Evolutionary conservation across 306 rosid genomes (phyloP), one percentile per base, ranked within the genome.

Genomic region (Lotus japonicus): DNA sequence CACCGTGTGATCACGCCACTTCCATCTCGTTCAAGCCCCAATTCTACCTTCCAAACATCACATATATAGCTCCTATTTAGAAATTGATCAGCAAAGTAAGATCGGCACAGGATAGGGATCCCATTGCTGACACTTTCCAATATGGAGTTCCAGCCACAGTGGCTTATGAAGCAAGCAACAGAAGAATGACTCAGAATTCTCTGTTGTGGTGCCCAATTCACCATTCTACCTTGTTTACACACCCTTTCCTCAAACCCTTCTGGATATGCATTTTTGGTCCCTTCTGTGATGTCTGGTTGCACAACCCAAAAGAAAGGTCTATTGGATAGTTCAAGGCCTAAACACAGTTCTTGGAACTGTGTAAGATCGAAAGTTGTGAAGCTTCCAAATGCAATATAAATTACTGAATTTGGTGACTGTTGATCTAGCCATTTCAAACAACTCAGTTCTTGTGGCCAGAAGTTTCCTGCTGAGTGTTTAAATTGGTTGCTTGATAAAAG

Each of bases 321-420:
- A 17, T 81, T 64, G 52, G 77, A 76, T 9, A 78, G 69, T 70
- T 86, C 89, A 39, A 88, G 89, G 14, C 86, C 97, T 5, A 79
- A 54, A 12, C 89, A 82, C 39, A 91, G 48, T 68, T 88, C 96
- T 52, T 83, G 82, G 58, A 91, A 84, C 16, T 86, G 89, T 2
- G 71, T 46, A 6, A 64, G 48, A 60, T 53, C 44, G 31, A 85
- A 76, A 63, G 82, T 77, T 35, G 87, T 82, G 60, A 81, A 58
- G 81, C 97, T 90, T 58, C 92, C 97, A 65, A 87, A 86, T 63
- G 95, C 95, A 51, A 87, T 79, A 74, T 86, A 86, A 62, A 88
- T 80, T 9, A 91, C 88, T 51, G 96, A 86, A 8, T 43, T 0
- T 10, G 88, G 80, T 35, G 72, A 18, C 5, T 85, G 88, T 52